Evolutionary conservation across 805 yeast species (phyloP), one percentile per base, ranked within the genome.

Genomic region (Debaryomyces tyrocola): DNA sequence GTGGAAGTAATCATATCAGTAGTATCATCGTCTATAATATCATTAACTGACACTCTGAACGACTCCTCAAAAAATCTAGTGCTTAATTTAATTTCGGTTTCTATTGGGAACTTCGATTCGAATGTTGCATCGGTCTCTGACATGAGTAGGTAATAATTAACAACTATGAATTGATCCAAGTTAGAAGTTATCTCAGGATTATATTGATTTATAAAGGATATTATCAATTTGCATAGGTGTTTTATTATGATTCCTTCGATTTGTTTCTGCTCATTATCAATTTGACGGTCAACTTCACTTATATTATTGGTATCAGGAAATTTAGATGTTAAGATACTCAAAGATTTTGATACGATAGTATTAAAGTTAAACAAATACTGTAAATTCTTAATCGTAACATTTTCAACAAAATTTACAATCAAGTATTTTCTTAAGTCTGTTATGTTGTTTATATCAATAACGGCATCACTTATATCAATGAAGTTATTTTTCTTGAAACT

Each of bases 61-160:
- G 62, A 49, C 46, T 71, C 76, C 4, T 59, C 53, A 38, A 69
- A 64, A 35, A 66, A 63, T 31, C 63, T 62, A 5, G 72, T 66
- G 12, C 52, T 49, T 9, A 70, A 49, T 4, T 60, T 55, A 27
- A 70, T 55, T 10, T 53, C 52, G 5, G 62, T 53, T 8, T 50
- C 49, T 6, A 46, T 38, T 1, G 61, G 60, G 12, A 56, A 44
- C 6, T 29, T 14, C 1, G 5, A 31, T 21, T 28, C 27, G 7
- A 28, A 27, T 6, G 34, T 20, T 3, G 37, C 28, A 10, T 41
- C 37, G 4, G 40, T 17, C 42, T 37, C 18, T 41, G 49, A 42
- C 37, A 54, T 39, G 6, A 31, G 11, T 15, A 44, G 44, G 11
- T 29, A 40, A 36, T 46, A 59, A 5, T 53, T 52, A 21, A 54